Conservation (phyloP, 371 early-diverging fungal genomes). For the Actinomortierella ambigua region DNA sequence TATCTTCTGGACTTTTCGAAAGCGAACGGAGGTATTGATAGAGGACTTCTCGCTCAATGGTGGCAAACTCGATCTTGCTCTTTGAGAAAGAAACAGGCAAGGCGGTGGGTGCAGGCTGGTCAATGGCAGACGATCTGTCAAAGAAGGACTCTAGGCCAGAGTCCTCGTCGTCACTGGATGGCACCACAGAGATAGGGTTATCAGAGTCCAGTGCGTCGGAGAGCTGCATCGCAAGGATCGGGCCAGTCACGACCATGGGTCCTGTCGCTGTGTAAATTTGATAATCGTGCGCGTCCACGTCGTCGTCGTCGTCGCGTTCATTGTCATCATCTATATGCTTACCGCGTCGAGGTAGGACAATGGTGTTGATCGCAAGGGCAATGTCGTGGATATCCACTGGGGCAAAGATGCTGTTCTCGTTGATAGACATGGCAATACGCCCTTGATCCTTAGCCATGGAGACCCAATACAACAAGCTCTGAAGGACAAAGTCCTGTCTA, state of each 20-base stretch:
- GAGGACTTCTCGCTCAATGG: not conserved
- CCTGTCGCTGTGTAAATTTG: slow-evolving; percentile 32
- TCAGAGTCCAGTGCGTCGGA: slow-evolving; percentile 1
- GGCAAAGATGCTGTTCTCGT: slow-evolving; percentile 10
- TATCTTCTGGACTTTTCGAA: not conserved
- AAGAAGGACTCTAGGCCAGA: not conserved
- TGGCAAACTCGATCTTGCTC: not conserved
- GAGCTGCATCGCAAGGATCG: slow-evolving; percentile 16
- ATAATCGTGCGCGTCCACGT: not conserved
- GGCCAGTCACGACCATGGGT: slow-evolving; percentile 18
- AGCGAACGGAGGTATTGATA: not conserved
- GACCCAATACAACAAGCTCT: slow-evolving; percentile 26
- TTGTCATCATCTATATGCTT: not conserved
- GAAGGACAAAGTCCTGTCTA: slow-evolving; percentile 30
- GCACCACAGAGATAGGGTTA: not conserved
- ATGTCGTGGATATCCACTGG: slow-evolving; percentile 29
- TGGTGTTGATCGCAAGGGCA: slow-evolving; percentile 22
- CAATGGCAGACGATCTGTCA: too few relatives aligned
- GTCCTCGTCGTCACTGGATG: not conserved
- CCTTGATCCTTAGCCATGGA: slow-evolving; percentile 21
- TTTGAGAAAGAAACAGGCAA: too few relatives aligned
- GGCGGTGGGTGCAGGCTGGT: too few relatives aligned
- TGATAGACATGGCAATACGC: slow-evolving; percentile 29
- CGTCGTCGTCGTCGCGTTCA: not conserved
- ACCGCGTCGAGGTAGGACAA: slow-evolving; percentile 10